Base-by-base conservation (phyloP, 257 asterid genomes). In the Verbascum thapsus region DNA sequence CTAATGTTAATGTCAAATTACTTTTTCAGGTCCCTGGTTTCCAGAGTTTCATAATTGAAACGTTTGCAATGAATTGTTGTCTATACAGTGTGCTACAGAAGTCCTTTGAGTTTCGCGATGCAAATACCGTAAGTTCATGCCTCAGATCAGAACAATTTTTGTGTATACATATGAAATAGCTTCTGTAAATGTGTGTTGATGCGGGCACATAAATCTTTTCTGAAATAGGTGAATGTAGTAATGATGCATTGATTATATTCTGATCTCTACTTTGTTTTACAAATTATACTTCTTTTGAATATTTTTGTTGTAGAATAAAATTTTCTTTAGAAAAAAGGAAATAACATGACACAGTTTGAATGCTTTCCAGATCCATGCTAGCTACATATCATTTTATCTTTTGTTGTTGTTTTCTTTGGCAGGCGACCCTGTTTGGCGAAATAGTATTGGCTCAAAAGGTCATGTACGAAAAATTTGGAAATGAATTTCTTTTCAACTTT, bases 21-120 rank as follows among this genome's bases (percentile, higher is more conserved):
- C 57, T 76, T 79, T n/a, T 55, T 43, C 92, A 94, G 99, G 98
- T 94, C 16, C 90, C 97, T 64, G 98, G 99, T 48, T 94, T 94
- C 76, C 77, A 61, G 64, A 77, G 72, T 58, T 94, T 88, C 77
- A 74, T 94, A 43, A 74, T 88, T n/a, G 95, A 86, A 70, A 75
- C 81, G 13, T 94, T 94, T 74, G 95, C 95, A 16, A 71, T 77
- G 64, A 88, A 84, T 65, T 94, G 99, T 63, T 94, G 99, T 61
- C 72, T 94, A 60, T 78, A 87, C 83, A 94, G 99, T 60, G 95
- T 94, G 74, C 90, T 94, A 35, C 96, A 94, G 76, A 84, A 84
- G 64, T 90, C 99, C 72, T 94, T 90, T 19, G 95, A 88, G 68
- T 86, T 87, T 69, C 85, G 82, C 19, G 99, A 94, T 81, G 92